Percentiles rank a stretch among this genome's conserved stretches.
Evolutionary conservation across 2,329 filamentous ascomycete genomes (phyloP).

Genomic region (Exophiala mesophila): DNA sequence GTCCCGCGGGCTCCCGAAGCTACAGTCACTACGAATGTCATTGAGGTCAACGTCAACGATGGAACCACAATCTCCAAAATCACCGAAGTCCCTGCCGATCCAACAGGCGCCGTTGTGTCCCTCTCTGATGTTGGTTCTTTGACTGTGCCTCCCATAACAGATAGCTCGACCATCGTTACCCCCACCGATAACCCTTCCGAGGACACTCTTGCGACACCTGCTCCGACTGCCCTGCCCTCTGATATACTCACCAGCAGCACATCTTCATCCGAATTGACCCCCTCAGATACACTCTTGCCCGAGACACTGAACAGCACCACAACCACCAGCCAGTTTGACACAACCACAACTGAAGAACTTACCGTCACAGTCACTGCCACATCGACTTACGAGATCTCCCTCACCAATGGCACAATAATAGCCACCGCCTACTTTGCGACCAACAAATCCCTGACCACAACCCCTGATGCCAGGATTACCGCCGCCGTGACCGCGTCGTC

Average conservation of each 20-base stretch:
- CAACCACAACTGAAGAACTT: slow-evolving; percentile 5
- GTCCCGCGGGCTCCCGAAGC: slow-evolving; percentile 20
- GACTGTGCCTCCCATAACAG: slow-evolving; percentile 16
- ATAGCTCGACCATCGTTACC: slow-evolving; percentile 1
- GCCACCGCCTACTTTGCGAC: slow-evolving; percentile 4
- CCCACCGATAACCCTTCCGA: slow-evolving; percentile 10
- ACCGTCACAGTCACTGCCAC: slow-evolving; percentile 23
- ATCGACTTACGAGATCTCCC: slow-evolving; percentile 22
- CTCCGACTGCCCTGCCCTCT: slow-evolving; percentile 4
- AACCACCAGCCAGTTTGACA: slow-evolving; percentile 1
- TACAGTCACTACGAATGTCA: slow-evolving; percentile 22
- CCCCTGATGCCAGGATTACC: slow-evolving; percentile 2
- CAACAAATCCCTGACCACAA: slow-evolving; percentile 2
- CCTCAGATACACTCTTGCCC: slow-evolving; percentile 3
- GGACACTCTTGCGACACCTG: slow-evolving; percentile 14
- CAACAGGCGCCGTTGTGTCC: slow-evolving; percentile 18
- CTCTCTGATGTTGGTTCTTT: slow-evolving; percentile 20
- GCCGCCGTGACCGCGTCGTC: slow-evolving; percentile 1
- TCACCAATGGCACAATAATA: slow-evolving; percentile 21
- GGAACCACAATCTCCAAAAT: slow-evolving; percentile 18
- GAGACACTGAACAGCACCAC: slow-evolving; percentile 3
- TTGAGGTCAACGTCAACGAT: slow-evolving; percentile 25
- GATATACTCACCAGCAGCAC: slow-evolving; percentile 2
- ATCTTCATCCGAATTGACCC: slow-evolving; percentile 3
- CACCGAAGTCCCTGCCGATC: slow-evolving; percentile 19